Evolutionary conservation across 2,329 filamentous ascomycete genomes (phyloP), one percentile per base, ranked within the genome.

Genomic region (Neophaeococcomyces aloes): DNA sequence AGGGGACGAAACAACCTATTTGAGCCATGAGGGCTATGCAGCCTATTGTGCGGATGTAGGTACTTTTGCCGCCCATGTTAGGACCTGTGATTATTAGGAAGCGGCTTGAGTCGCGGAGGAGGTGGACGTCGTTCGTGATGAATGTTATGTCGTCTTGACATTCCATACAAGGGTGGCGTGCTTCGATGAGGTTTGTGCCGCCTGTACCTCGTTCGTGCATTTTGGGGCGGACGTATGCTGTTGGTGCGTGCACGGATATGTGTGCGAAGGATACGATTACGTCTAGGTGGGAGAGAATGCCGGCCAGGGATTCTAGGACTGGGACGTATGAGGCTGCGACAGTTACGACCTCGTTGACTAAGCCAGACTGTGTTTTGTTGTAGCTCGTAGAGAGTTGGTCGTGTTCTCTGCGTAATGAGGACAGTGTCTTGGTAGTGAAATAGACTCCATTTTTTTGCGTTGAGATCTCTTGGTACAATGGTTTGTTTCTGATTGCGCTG

Each of bases 371-470:
- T 0, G 88, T 96, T 42, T 87, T 80, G 65, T 94, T 94, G 69
- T 98, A 98, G 59, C 86, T 94, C 49, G 87, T 81, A 0, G 86
- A 93, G 1, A 95, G 73, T 62, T 96, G 88, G 58, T 98, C 89
- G 53, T 94, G 87, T 57, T 98, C 89, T 42, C 89, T 78, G 25
- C 91, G 82, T 56, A 88, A 76, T 19, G 79, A 74, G 58, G 87
- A 82, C 55, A 98, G 71, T 25, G 75, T 79, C 42, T 78, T 79
- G 3, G 91, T 98, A 1, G 91, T 96, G 64, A 98, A 98, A 67
- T 91, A 98, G 44, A 96, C 91, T 33, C 91, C 91, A 61, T 95
- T 98, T 73, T 98, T 98, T 65, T 96, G 91, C 0, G 93, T 98
- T 0, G 88, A 94, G 61, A 87, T 94, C 63, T 98, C 91, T 57